These are phyloP conservation scores for Vanilla planifolia DNA, from an alignment of 106 monocot genomes.

Conservation along the genomic window DNA sequence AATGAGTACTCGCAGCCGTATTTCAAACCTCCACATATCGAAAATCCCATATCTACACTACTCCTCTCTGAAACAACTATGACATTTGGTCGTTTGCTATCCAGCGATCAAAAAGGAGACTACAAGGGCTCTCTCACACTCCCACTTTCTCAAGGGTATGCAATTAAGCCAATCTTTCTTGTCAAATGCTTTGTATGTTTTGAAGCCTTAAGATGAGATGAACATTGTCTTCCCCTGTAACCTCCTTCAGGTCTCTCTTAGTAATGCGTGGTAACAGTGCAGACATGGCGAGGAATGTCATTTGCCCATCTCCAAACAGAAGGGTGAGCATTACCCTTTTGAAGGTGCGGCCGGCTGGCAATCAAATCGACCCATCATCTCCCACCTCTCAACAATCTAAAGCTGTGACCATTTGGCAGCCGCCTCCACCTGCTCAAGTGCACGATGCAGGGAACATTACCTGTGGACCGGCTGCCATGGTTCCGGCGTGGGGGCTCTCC, in stretches of 20 bases:
- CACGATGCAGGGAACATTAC: conserved; percentile 5
- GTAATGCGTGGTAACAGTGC: conserved; percentile 62
- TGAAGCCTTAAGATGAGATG: too few relatives aligned
- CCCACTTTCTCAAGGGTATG: conserved; percentile 65
- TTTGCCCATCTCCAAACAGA: conserved; percentile 39
- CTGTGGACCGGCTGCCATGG: conserved; percentile 24
- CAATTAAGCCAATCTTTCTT: background rate
- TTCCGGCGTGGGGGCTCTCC: conserved; percentile 49
- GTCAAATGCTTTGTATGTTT: too few relatives aligned
- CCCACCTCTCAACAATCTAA: conserved; percentile 7
- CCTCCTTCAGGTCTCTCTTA: conserved; percentile 40
- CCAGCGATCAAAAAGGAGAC: conserved; percentile 50
- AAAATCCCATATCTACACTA: conserved; percentile 77
- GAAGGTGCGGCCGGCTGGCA: conserved; percentile 27
- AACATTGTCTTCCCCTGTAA: too few relatives aligned
- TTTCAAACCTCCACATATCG: conserved; percentile 81
- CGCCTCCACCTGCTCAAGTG: conserved; percentile 16
- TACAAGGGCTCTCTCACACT: conserved; percentile 75
- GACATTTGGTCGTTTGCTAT: conserved; percentile 65
- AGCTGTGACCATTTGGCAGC: conserved; percentile 57
- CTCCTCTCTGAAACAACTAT: conserved; percentile 60
- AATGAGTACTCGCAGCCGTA: conserved; percentile 79
- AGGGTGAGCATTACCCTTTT: conserved; percentile 39
- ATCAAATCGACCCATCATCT: background rate
- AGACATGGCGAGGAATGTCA: conserved; percentile 45